phyloP scores from a whole-genome alignment of 495 filamentous ascomycete genomes.

The Letharia lupina region DNA sequence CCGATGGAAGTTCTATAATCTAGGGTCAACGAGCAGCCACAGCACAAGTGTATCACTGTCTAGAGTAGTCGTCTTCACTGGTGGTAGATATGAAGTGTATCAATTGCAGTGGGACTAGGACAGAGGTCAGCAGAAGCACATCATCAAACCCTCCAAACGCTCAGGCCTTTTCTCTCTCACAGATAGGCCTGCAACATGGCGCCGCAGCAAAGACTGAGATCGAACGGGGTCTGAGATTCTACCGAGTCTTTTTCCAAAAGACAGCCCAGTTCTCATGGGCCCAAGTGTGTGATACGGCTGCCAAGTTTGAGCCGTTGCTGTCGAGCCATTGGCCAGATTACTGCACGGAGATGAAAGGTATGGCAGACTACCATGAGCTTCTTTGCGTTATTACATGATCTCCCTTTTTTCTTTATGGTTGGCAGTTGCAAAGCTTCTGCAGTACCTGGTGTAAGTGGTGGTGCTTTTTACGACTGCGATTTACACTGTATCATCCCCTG shows the following conservation, averaged over 20 bases:
- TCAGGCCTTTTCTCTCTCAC: background rate
- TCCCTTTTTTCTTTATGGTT: conserved; percentile 1
- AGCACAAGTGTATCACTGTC: background rate
- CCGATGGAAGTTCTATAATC: no score
- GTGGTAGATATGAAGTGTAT: conserved; percentile 10
- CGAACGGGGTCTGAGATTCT: conserved; percentile 41
- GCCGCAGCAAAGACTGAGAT: conserved; percentile 37
- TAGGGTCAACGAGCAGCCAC: background rate
- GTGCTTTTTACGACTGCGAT: no score
- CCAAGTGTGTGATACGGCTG: conserved; percentile 37
- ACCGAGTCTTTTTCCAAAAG: conserved; percentile 42
- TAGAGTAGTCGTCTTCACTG: background rate
- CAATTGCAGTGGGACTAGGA: conserved; percentile 10
- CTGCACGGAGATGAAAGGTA: conserved; percentile 44
- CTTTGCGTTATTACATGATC: background rate
- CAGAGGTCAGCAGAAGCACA: conserved; percentile 10
- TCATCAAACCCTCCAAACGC: background rate
- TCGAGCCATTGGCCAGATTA: conserved; percentile 37
- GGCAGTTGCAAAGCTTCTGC: background rate
- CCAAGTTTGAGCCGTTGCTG: conserved; percentile 38
- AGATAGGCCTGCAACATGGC: conserved; percentile 53
- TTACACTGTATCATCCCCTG: background rate
- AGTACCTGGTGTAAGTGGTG: no score
- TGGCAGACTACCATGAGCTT: background rate
- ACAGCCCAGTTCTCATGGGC: conserved; percentile 43